Evolutionary conservation across 2,329 filamentous ascomycete species (phyloP).

Genomic region (Graphilbum sp.): DNA sequence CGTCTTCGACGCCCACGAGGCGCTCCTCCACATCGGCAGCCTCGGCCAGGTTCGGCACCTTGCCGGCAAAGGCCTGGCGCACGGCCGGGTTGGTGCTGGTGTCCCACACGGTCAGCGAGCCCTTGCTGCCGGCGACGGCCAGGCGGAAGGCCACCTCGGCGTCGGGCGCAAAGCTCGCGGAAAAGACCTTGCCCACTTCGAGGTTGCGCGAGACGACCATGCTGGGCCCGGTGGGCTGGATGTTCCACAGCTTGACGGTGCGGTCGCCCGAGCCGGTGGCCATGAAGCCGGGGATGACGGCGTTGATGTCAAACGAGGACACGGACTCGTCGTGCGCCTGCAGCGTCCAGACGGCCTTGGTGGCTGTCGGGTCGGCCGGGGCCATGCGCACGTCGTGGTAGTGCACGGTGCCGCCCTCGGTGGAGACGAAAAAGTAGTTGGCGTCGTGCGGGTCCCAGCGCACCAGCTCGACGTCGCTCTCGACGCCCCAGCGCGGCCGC

Average conservation of each 20-base stretch:
- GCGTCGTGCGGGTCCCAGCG: constrained; percentile 85
- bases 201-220: constrained; percentile 87
- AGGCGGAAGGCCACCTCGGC: constrained; percentile 80
- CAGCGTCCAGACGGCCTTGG: constrained; percentile 82
- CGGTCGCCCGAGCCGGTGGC: constrained; percentile 89
- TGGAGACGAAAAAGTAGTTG: constrained; percentile 91
- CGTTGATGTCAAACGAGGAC: constrained; percentile 85
- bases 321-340: constrained; percentile 91
- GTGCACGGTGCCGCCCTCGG: constrained; percentile 81
- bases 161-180: constrained; percentile 79
- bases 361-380: constrained; percentile 53
- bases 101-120: constrained; percentile 87
- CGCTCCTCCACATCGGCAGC: constrained; percentile 54
- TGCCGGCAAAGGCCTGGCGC: constrained; percentile 64
- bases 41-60: constrained; percentile 40
- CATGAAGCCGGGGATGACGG: constrained; percentile 77
- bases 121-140: constrained; percentile 88
- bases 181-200: constrained; percentile 90
- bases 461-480: constrained; percentile 86
- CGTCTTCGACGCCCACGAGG: constrained; percentile 52
- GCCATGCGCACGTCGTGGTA: constrained; percentile 75
- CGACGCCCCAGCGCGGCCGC: constrained; percentile 75
- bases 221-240: constrained; percentile 61
- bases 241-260: constrained; percentile 94
- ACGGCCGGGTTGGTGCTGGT: constrained; percentile 85